Base-by-base conservation (phyloP, 345 rosid genomes). In the Ricinus communis region DNA sequence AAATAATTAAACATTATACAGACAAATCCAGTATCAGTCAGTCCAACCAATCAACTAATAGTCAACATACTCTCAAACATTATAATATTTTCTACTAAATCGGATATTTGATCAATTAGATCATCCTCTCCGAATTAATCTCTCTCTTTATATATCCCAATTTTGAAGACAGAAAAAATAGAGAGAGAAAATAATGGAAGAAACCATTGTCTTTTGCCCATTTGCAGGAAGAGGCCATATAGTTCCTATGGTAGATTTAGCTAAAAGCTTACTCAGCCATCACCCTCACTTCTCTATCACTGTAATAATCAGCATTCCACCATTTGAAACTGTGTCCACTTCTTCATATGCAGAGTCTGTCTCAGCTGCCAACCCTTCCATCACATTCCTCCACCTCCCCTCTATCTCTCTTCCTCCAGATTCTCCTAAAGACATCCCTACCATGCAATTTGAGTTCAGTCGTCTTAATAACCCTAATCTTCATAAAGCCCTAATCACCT, bases 351-450 rank as follows among this genome's bases (percentile, higher is more conserved):
- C 71, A 4, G n/a, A 12, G 0, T 14, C 61, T 8, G 7, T 12
- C 61, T 28, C 61, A 10, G 25, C 55, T 8, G 25, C 62, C 45
- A 9, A 12, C 52, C 82, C 67, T 16, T 72, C 61, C 51, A 40
- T 79, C 70, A 22, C 46, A 45, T 74, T 79, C 72, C 69, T 38
- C 65, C 40, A 47, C 46, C 52, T 75, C 55, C 79, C 73, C 15
- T 43, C 27, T 47, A 47, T 36, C 68, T 14, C 18, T 13, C 62
- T 8, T 4, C 41, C 49, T 30, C 49, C 8, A 24, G n/a, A n/a
- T 10, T 24, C 36, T 3, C 30, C 16, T 0, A 4, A 2, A 2
- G 57, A 25, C 41, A 1, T n/a, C 21, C 24, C 30, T 5, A 38
- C 55, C 31, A 49, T 13, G 24, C 54, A 15, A 5, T 51, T 51